A percentile compares a stretch with the other conserved stretches of the same genome.
Conservation (phyloP, 1,284 basidiomycete genomes). For the Heliocybe sulcata region DNA sequence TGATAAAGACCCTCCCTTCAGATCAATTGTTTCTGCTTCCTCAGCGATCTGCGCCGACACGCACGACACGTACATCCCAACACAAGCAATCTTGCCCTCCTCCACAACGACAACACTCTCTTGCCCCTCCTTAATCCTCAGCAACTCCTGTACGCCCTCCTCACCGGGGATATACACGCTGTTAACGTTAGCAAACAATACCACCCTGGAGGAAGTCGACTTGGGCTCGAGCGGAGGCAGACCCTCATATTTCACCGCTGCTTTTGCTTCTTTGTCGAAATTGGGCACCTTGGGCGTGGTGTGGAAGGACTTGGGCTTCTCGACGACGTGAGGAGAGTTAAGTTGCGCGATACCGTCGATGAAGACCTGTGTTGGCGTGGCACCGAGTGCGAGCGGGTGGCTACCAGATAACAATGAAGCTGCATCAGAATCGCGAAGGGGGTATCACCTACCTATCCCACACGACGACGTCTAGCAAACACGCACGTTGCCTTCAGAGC, state of each 20-base stretch:
- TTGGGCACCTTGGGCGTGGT: constrained; percentile 46
- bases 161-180: constrained; percentile 26
- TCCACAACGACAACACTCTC: constrained; percentile 27
- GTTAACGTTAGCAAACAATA: constrained; percentile 55
- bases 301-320: constrained; percentile 43
- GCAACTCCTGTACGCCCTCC: constrained; percentile 13
- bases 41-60: constrained; percentile 26
- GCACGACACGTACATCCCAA: constrained; percentile 22
- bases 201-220: constrained; percentile 25
- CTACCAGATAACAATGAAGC: not conserved
- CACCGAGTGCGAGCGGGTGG: constrained; percentile 70
- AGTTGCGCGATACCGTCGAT: constrained; percentile 67
- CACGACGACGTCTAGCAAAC: constrained; percentile 41
- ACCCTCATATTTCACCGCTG: constrained; percentile 55
- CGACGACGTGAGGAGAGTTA: constrained; percentile 28
- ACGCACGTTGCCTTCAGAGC: not conserved
- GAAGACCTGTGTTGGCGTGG: constrained; percentile 67
- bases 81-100: constrained; percentile 36
- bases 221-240: constrained; percentile 50
- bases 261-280: constrained; percentile 47
- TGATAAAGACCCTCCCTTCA: constrained; percentile 44
- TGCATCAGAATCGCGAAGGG: not conserved
- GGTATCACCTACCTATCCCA: constrained; percentile 50
- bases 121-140: constrained; percentile 10
- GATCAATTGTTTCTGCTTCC: constrained; percentile 31